Conservation (phyloP, 345 rosid genomes). For the Corchorus olitorius region DNA sequence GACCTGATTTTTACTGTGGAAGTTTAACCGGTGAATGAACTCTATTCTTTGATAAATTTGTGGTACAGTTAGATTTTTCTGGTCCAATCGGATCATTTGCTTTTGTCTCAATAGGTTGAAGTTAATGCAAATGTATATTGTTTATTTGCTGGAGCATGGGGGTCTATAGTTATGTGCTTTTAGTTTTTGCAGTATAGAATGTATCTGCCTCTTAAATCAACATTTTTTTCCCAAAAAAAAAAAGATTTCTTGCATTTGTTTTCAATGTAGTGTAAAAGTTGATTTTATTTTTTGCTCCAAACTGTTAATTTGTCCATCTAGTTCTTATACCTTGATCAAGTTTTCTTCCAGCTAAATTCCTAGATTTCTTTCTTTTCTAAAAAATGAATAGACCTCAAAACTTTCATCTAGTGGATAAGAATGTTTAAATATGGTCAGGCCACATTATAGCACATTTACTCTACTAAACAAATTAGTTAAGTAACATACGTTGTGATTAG, state of each 20-base stretch:
- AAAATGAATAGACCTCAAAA: not conserved
- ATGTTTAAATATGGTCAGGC: no score
- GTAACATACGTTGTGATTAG: no score
- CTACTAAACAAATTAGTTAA: no score
- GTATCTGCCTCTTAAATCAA: not conserved
- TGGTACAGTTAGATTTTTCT: not conserved
- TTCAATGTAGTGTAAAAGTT: not conserved
- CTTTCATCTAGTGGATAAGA: not conserved
- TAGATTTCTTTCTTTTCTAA: not conserved
- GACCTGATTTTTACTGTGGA: conserved; percentile 7
- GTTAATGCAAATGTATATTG: not conserved
- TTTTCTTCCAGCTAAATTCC: no score
- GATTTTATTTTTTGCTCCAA: no score
- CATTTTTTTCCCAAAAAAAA: not conserved
- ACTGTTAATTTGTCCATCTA: no score
- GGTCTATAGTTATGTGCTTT: not conserved
- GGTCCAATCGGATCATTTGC: not conserved
- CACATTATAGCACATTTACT: no score
- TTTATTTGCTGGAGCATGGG: not conserved
- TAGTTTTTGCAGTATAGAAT: not conserved
- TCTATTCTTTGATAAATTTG: not conserved
- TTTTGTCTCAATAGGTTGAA: not conserved
- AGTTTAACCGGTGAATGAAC: conserved; percentile 2
- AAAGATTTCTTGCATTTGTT: conserved; percentile 6
- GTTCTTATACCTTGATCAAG: no score